Evolutionary conservation across 2,329 filamentous ascomycete species (phyloP), one percentile per base, ranked within the genome.

Genomic region (Pseudocercospora pini-densiflorae): DNA sequence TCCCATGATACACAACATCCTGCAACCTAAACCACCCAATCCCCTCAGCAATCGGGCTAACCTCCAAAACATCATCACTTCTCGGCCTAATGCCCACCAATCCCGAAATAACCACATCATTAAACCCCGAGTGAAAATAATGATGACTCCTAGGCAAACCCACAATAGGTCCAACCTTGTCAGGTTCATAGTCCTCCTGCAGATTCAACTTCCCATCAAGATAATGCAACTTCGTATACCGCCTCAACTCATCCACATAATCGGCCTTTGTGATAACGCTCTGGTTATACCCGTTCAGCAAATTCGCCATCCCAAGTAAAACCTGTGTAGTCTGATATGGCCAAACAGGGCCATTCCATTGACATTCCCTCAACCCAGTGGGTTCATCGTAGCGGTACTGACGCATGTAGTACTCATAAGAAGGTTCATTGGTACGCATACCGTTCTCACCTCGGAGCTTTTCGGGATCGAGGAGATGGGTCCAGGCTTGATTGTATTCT

Each of bases 341-440:
- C 81, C 81, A 83, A 0, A 79, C 75, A 0, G 81, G 80, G 0
- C 81, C 81, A 47, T 82, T 82, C 81, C 81, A 82, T 57, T 82
- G 81, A 60, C 81, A 83, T 59, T 82, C 81, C 1, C 73, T 75
- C 7, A 76, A 68, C 1, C 69, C 72, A 9, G 75, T 75, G 49
- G 79, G 76, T 14, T 61, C 63, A 43, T 70, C 68, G 63, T 82
- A 82, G 7, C 79, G 74, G 67, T 81, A 81, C 67, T 81, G 79
- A 0, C 74, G 75, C 81, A 83, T 82, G 72, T 81, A 83, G 66
- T 82, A 81, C 66, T 82, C 68, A 64, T 81, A 82, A 47, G 76
- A 79, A 0, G 81, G 80, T 59, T 81, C 81, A n/a, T 77, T 78
- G 8, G 81, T 83, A 7, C 80, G 75, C 29, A 82, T 72, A 9